Base-by-base conservation (phyloP, 768 basidiomycete genomes). In the Phaffia australis region DNA sequence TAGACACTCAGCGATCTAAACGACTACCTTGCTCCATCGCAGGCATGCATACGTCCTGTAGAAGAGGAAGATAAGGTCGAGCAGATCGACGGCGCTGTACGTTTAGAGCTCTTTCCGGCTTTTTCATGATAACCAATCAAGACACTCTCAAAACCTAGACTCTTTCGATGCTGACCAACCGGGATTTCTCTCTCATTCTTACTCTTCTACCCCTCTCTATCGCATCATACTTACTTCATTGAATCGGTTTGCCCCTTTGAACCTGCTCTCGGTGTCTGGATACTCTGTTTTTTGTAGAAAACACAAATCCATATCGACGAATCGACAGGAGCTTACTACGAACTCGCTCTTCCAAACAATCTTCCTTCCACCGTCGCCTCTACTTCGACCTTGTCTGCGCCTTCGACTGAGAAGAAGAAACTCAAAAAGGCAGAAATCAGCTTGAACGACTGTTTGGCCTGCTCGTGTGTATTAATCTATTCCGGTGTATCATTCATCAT, bases 1-100 rank as follows among this genome's bases (percentile, higher is more conserved):
- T 69, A 92, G 89, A 92, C 87, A 11, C 79, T 97, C 56, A 90
- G 89, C 23, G 93, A 94, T 77, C 81, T 98, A 59, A 97, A 97
- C 75, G 95, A 98, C 77, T 99, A 92, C 76, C 89, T 99, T 52
- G 87, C 89, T 0, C 95, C 95, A 1, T 87, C 91, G 1, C 94
- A 97, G 78, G 88, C 88, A 23, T 99, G 95, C 77, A 97, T 98
- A 78, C 95, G 97, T 73, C 94, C 95, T 0, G 90, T 98, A 27
- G 81, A 84, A 71, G 79, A 81, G 67, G 76, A 78, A 11, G 81
- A 82, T 27, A 70, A 71, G 65, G 70, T 64, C 14, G 68, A 69
- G 47, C 56, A 57, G 64, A 65, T 56, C 50, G 66, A 66, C 46
- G 66, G 63, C 19, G 69, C 63, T 23, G 71, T 71, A 6, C 54